Conservation (phyloP, 768 basidiomycete species). For the Termitomyces sp. region DNA sequence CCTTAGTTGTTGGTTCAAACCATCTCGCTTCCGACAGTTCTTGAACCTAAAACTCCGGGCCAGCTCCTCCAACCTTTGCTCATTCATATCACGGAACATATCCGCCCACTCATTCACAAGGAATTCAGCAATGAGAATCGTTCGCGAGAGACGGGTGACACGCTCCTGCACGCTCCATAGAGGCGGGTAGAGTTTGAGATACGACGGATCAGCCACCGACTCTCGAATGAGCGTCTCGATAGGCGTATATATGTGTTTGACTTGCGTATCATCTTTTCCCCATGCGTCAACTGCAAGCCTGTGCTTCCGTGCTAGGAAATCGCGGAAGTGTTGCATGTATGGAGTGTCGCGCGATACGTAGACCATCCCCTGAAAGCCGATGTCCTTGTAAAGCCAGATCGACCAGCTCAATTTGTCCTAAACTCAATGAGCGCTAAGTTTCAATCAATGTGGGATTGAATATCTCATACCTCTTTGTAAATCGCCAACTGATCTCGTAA, state of each 20-base stretch:
- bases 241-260: constrained; percentile 58
- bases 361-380: constrained; percentile 85
- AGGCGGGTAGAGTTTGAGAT: constrained; percentile 51
- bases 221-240: constrained; percentile 56
- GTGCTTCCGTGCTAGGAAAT: constrained; percentile 75
- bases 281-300: constrained; percentile 71
- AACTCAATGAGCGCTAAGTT: constrained; percentile 65
- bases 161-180: constrained; percentile 59
- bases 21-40: constrained; percentile 62
- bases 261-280: constrained; percentile 62
- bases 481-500: constrained; percentile 70
- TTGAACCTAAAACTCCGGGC: constrained; percentile 70
- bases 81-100: constrained; percentile 52
- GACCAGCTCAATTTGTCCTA: constrained; percentile 71
- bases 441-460: constrained; percentile 43
- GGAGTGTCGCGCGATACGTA: constrained; percentile 60
- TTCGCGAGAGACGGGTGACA: constrained; percentile 53
- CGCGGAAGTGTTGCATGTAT: constrained; percentile 62
- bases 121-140: constrained; percentile 66
- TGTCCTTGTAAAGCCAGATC: constrained; percentile 86
- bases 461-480: constrained; percentile 64
- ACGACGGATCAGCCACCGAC: constrained; percentile 30
- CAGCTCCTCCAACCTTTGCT: constrained; percentile 59
- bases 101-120: constrained; percentile 70
- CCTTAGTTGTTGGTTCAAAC: constrained; percentile 50